Percentiles rank a stretch among this genome's conserved stretches.
These are phyloP conservation scores for Friedmanniomyces simplex DNA, from an alignment of 495 filamentous ascomycete genomes.

Conservation along the genomic window DNA sequence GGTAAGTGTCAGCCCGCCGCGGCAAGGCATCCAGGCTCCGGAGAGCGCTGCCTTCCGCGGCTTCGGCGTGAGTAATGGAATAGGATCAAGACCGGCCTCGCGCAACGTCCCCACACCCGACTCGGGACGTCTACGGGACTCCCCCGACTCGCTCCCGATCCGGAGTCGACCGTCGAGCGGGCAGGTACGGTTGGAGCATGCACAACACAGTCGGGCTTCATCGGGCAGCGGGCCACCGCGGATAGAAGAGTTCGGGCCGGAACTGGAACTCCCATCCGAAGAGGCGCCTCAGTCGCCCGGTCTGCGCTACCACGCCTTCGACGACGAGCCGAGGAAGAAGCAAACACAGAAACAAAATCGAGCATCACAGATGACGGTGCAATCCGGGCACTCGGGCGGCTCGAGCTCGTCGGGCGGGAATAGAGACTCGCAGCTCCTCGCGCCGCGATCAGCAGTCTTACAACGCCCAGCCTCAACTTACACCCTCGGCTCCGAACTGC, in stretches of 20 bases:
- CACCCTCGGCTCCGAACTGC: conserved; percentile 58
- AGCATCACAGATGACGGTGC: conserved; percentile 10
- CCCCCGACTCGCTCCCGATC: background rate
- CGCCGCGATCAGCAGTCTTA: conserved; percentile 33
- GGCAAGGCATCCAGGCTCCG: conserved; percentile 2
- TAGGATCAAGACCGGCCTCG: background rate
- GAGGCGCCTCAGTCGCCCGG: background rate
- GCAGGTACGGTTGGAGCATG: background rate
- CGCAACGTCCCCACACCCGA: background rate
- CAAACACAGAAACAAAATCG: background rate
- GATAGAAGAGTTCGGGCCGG: conserved; percentile 11
- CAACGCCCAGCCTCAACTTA: conserved; percentile 61
- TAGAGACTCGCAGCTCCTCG: conserved; percentile 6
- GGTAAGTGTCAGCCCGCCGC: conserved; percentile 12
- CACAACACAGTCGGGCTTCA: conserved; percentile 3
- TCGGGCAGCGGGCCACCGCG: conserved; percentile 7
- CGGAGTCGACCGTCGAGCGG: background rate
- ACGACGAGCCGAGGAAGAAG: conserved; percentile 15
- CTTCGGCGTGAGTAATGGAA: background rate
- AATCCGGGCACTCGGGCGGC: background rate
- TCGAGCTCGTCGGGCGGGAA: conserved; percentile 11
- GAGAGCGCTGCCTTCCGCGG: conserved; percentile 11
- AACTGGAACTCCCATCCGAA: background rate
- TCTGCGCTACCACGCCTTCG: conserved; percentile 20
- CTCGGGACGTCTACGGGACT: background rate